These are phyloP conservation scores for Salvia splendens DNA, from an alignment of 257 asterid genomes.

Conservation along the genomic window DNA sequence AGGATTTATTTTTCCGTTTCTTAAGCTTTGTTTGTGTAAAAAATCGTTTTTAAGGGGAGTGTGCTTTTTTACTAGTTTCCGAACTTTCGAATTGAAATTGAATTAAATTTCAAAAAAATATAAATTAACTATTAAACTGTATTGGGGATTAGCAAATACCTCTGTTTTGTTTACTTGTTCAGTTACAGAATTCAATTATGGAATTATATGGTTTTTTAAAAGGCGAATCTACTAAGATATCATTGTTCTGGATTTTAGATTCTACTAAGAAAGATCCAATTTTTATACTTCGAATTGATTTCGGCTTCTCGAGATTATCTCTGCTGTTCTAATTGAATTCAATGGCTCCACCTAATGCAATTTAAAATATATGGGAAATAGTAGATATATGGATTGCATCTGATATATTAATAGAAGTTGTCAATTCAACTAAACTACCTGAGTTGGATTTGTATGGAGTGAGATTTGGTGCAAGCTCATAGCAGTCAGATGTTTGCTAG, in stretches of 20 bases:
- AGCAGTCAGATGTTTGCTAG: slow-evolving; percentile 6
- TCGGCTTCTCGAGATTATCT: slow-evolving; percentile 4
- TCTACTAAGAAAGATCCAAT: neutral
- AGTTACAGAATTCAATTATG: slow-evolving; percentile 8
- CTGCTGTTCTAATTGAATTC: slow-evolving; percentile 7
- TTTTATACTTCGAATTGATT: neutral
- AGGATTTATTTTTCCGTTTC: neutral
- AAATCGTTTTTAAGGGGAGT: neutral
- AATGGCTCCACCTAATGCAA: neutral
- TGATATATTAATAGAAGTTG: slow-evolving; percentile 1
- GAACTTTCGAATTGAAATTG: neutral
- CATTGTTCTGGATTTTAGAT: neutral
- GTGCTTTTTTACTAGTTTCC: neutral
- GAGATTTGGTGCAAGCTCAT: slow-evolving; percentile 9
- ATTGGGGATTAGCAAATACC: neutral
- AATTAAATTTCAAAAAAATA: neutral
- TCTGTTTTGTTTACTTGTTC: neutral
- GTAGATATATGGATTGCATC: neutral
- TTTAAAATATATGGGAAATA: neutral
- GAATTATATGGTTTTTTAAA: neutral
- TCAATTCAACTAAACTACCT: neutral
- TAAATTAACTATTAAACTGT: neutral
- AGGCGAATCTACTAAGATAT: neutral
- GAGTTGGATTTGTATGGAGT: slow-evolving; percentile 1
- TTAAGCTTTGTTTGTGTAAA: neutral